Conservation (phyloP, 2,329 filamentous ascomycete genomes). For the Colletotrichum truncatum region DNA sequence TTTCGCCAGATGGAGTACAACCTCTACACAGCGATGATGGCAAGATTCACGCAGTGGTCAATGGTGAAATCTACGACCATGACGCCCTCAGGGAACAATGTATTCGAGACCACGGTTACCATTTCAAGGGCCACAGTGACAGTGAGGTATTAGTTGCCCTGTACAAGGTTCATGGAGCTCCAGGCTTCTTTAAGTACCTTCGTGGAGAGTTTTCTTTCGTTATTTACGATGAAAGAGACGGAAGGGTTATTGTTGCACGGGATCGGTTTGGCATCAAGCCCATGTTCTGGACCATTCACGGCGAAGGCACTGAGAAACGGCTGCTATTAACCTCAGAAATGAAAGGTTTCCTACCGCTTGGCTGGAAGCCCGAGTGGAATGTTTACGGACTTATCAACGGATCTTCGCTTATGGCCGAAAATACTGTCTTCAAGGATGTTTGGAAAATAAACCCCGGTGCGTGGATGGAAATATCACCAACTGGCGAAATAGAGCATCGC, state of each 20-base stretch:
- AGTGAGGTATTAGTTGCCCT: conserved; percentile 63
- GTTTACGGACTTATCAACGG: conserved; percentile 53
- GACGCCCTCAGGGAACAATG: conserved; percentile 52
- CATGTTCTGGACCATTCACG: conserved; percentile 56
- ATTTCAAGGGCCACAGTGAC: conserved; percentile 56
- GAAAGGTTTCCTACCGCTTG: conserved; percentile 61
- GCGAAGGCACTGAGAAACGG: conserved; percentile 32
- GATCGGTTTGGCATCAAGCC: conserved; percentile 68
- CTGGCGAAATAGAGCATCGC: conserved; percentile 44
- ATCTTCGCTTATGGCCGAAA: conserved; percentile 52
- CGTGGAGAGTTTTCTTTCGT: conserved; percentile 65
- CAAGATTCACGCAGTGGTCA: conserved; percentile 62
- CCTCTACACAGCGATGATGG: conserved; percentile 50
- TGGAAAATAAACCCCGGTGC: conserved; percentile 52
- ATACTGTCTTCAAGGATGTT: conserved; percentile 61
- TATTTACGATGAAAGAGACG: conserved; percentile 52
- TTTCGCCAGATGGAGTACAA: conserved; percentile 54
- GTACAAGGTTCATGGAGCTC: conserved; percentile 56
- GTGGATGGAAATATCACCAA: conserved; percentile 50
- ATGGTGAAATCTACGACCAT: conserved; percentile 66
- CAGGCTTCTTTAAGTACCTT: conserved; percentile 47
- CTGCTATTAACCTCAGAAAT: conserved; percentile 61
- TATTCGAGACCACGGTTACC: conserved; percentile 44
- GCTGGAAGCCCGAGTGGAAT: conserved; percentile 63
- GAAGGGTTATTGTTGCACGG: conserved; percentile 55